A percentile compares a stretch with the other conserved stretches of the same genome.
Conservation (phyloP, 164 flowering plant species). For the Magnolia sinica region DNA sequence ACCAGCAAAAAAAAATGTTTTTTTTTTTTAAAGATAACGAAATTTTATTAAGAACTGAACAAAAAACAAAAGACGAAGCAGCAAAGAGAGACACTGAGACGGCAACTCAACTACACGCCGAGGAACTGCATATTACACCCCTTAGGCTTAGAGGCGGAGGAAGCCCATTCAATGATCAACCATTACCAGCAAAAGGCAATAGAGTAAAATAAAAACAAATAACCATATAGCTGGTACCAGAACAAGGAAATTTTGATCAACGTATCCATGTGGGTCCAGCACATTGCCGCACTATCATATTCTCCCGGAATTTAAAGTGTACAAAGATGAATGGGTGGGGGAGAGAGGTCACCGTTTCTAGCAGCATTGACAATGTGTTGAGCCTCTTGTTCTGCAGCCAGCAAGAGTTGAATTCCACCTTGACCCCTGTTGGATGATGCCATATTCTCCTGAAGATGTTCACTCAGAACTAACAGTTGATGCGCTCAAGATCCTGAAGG, state of each 20-base stretch:
- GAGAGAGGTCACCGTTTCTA: constrained; percentile 40
- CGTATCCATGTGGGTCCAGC: not conserved
- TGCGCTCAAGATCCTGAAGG: not conserved
- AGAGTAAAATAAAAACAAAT: no score
- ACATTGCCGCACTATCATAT: not conserved
- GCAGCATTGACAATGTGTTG: constrained; percentile 71
- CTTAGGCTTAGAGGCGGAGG: no score
- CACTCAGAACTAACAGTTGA: not conserved
- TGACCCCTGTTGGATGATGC: constrained; percentile 39
- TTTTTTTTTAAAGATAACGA: no score
- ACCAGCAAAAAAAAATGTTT: no score
- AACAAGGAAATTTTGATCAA: not conserved
- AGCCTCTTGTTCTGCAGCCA: constrained; percentile 80
- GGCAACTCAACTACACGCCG: no score
- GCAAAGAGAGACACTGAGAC: no score
- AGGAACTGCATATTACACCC: no score
- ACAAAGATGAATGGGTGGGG: not conserved
- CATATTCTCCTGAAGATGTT: constrained; percentile 33
- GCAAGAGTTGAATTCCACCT: constrained; percentile 62
- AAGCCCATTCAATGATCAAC: no score
- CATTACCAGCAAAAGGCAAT: no score
- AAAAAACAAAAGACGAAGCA: no score
- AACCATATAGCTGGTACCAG: not conserved
- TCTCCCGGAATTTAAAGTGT: not conserved
- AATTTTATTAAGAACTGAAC: no score